Evolutionary conservation across 768 basidiomycete genomes (phyloP).

Genomic region (Boletus rex-veris): DNA sequence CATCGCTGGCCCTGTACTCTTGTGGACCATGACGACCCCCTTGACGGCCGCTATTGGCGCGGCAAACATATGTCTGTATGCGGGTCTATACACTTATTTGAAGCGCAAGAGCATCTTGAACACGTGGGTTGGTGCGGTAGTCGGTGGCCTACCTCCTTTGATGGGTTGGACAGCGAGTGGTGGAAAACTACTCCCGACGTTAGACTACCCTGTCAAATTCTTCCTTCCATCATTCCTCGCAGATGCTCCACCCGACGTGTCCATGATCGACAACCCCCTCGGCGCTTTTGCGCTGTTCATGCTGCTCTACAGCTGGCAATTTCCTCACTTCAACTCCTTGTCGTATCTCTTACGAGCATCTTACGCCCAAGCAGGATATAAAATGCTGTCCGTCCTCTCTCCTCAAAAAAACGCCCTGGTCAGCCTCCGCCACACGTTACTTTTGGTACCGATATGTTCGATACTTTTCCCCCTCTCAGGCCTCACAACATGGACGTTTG

Average conservation of each 20-base stretch:
- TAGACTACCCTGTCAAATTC: conserved; percentile 52
- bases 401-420: conserved; percentile 82
- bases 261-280: conserved; percentile 75
- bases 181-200: conserved; percentile 65
- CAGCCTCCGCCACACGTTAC: conserved; percentile 73
- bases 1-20: conserved; percentile 68
- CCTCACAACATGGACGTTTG: conserved; percentile 89
- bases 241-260: conserved; percentile 37
- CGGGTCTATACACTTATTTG: conserved; percentile 88
- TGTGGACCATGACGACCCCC: conserved; percentile 83
- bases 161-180: conserved; percentile 99
- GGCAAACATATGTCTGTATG: conserved; percentile 84
- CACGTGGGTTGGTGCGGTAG: conserved; percentile 93
- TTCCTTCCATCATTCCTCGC: conserved; percentile 63
- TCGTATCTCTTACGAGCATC: conserved; percentile 81
- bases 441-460: conserved; percentile 76
- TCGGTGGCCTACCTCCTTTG: conserved; percentile 88
- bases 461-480: conserved; percentile 85
- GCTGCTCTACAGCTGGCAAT: conserved; percentile 95
- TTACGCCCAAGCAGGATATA: conserved; percentile 91
- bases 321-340: conserved; percentile 96
- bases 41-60: conserved; percentile 80
- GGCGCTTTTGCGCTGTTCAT: conserved; percentile 77
- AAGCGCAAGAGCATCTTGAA: conserved; percentile 81
- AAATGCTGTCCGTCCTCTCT: conserved; percentile 82